A percentile compares a stretch with the other conserved stretches of the same genome.
Evolutionary conservation across 169 alveolate genomes (phyloP).

Genomic region (Eimeria maxima): DNA sequence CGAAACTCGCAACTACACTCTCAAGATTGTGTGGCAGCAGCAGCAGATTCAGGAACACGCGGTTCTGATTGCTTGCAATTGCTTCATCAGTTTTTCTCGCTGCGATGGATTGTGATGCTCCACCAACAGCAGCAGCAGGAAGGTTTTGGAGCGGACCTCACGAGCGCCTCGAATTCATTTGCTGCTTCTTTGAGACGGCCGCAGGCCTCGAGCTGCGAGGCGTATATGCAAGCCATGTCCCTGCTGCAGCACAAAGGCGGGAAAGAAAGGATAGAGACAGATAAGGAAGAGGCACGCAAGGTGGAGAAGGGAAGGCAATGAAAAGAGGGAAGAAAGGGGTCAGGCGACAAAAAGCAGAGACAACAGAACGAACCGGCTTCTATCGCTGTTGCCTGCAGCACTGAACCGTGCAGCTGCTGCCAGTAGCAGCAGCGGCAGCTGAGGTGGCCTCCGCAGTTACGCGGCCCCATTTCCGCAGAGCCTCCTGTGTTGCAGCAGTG

Average conservation of each 20-base stretch:
- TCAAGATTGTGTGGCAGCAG: background rate
- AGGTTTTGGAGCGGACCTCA: background rate
- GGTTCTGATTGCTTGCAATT: too few species aligned
- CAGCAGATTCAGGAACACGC: background rate
- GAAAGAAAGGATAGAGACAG: background rate
- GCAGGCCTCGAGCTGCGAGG: slow-evolving; percentile 67
- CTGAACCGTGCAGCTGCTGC: background rate
- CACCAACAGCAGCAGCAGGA: background rate
- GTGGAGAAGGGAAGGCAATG: background rate
- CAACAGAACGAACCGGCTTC: background rate
- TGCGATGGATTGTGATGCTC: background rate
- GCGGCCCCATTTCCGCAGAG: too few species aligned
- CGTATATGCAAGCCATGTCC: slow-evolving; percentile 63
- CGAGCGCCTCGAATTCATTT: slow-evolving; percentile 34
- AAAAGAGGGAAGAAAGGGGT: background rate
- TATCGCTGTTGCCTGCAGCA: background rate
- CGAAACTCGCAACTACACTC: background rate
- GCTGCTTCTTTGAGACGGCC: slow-evolving; percentile 67
- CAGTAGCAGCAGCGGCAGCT: background rate
- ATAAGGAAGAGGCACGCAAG: background rate
- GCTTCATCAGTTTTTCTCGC: background rate
- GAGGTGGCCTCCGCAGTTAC: background rate
- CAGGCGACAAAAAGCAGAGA: background rate
- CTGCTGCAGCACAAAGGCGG: background rate
- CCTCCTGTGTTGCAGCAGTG: too few species aligned